These are phyloP conservation scores for Falciphora oryzae DNA, from an alignment of 2,329 filamentous ascomycete genomes.

Conservation along the genomic window DNA sequence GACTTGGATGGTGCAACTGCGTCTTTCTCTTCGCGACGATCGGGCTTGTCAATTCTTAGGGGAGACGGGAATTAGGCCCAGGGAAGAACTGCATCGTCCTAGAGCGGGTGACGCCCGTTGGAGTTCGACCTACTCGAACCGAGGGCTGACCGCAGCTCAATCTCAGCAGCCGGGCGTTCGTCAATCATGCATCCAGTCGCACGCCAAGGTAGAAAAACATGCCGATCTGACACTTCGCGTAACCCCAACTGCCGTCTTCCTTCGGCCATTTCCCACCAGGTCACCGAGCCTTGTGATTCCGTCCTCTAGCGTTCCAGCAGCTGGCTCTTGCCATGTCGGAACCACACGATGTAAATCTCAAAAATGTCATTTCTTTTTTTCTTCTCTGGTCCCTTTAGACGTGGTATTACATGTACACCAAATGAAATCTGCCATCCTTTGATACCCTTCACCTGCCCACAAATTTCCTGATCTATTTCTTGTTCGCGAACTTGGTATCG, in stretches of 20 bases:
- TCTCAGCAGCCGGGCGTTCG: background rate
- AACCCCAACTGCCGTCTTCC: background rate
- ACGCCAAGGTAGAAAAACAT: background rate
- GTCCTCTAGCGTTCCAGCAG: background rate
- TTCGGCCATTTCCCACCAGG: no score
- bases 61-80: no score
- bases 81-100: background rate
- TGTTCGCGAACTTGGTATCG: conserved; percentile 68
- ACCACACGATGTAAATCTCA: background rate
- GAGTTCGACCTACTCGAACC: background rate
- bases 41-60: no score
- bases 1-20: no score
- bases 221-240: background rate
- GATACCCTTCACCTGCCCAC: background rate
- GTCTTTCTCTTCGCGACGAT: no score
- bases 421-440: conserved; percentile 13
- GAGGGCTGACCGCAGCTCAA: background rate
- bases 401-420: conserved; percentile 19
- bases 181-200: background rate
- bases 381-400: background rate
- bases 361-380: conserved; percentile 5
- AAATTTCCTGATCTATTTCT: conserved; percentile 22
- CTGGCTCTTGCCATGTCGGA: background rate
- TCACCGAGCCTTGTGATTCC: background rate
- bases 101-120: no score